Base-by-base conservation (phyloP, 1,284 basidiomycete genomes). In the Paramarasmius palmivorus region DNA sequence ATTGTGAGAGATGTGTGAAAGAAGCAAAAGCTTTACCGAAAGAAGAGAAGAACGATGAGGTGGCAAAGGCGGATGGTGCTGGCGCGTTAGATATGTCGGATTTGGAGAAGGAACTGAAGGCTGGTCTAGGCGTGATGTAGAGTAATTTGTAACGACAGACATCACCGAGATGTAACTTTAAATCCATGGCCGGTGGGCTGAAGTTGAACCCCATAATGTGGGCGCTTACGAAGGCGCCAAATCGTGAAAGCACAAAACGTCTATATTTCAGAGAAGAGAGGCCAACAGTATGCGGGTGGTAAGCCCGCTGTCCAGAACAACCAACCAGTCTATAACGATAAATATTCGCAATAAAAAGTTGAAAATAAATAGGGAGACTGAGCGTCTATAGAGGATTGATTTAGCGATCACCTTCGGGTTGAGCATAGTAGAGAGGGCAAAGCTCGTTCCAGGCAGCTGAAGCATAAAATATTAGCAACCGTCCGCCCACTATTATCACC, bases 1-100 rank as follows among this genome's bases (percentile, higher is more conserved):
- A 61, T 25, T 93, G 92, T 65, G 69, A 73, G 55, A 74, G 84
- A 22, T 93, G 92, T 66, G 61, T 78, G n/a, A 67, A 76, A 52
- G 82, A 83, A 53, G 71, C 62, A 15, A 69, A 65, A 41, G 62
- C 52, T 25, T 41, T 45, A 19, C 17, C 20, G 20, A 14, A 17
- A 15, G 40, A 50, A 9, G 45, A n/a, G 26, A 23, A 25, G 3
- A 22, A 41, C 19, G 12, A 15, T 10, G 42, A 29, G 9, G 55
- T 52, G 19, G 55, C 48, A 34, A 59, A 40, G 15, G n/a, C 12
- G 4, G 17, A 19, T 35, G 17, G 17, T 2, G 17, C 3, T 17
- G 15, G 37, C n/a, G 20, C 36, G 2, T 25, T 49, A 15, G 53
- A 54, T 32, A 49, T 41, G 51, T 68, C 67, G 20, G 77, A 78